Evolutionary conservation across 2,329 filamentous ascomycete species (phyloP).

Genomic region (Neoarthrinium moseri): DNA sequence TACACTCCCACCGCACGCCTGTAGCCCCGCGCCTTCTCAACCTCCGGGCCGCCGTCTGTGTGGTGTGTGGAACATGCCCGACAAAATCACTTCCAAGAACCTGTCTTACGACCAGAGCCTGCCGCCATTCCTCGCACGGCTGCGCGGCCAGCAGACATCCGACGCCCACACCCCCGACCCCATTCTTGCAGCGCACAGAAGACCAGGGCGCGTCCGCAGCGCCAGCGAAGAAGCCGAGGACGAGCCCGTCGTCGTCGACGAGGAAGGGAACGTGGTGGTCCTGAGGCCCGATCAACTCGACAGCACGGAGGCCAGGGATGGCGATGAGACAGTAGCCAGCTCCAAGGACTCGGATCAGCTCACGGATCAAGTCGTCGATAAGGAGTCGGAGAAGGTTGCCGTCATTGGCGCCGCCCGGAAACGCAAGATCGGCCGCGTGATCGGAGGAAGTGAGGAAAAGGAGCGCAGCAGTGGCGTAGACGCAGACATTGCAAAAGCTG

Average conservation of each 20-base stretch:
- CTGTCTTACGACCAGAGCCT: constrained; percentile 62
- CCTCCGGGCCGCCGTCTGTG: too few relatives aligned
- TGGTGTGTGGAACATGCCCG: constrained; percentile 34
- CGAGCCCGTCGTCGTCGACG: constrained; percentile 72
- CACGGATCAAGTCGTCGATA: constrained; percentile 10
- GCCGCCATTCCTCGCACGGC: constrained; percentile 59
- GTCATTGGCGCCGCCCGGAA: constrained; percentile 49
- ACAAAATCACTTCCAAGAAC: constrained; percentile 70
- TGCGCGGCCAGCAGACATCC: constrained; percentile 52
- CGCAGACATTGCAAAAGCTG: constrained; percentile 9
- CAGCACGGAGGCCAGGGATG: constrained; percentile 30
- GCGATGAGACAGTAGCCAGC: constrained; percentile 21
- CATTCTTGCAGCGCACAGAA: constrained; percentile 46
- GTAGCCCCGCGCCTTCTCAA: too few relatives aligned
- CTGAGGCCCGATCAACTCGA: constrained; percentile 34
- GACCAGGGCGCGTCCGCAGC: constrained; percentile 53
- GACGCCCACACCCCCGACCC: constrained; percentile 51
- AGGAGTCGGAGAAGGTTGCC: constrained; percentile 30
- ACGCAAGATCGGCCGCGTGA: constrained; percentile 52
- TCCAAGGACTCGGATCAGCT: constrained; percentile 14
- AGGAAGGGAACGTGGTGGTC: constrained; percentile 63
- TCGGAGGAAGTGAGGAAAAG: constrained; percentile 36
- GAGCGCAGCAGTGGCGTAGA: constrained; percentile 18
- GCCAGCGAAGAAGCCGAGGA: constrained; percentile 74
- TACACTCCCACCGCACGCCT: too few relatives aligned